Conservation (phyloP, 495 filamentous ascomycete genomes). For the Penicillium antarcticum region DNA sequence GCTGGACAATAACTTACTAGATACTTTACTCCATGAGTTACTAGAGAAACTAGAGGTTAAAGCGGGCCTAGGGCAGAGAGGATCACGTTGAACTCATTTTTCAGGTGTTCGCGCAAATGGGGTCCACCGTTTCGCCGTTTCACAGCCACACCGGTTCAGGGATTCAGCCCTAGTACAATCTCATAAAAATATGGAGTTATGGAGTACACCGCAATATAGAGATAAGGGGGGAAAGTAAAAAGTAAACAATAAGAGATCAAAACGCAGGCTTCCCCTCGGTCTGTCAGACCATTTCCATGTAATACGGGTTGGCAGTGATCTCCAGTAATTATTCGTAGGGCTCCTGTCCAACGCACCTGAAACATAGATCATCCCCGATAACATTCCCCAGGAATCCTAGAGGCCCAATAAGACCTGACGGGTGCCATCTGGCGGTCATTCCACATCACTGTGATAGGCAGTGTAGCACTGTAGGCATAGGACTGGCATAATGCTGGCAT, state of each 20-base stretch:
- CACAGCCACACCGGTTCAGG: background rate
- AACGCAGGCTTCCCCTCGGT: slow-evolving; percentile 29
- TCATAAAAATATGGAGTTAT: too few relatives aligned
- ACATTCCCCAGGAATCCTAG: slow-evolving; percentile 25
- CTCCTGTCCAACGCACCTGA: slow-evolving; percentile 20
- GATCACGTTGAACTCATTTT: too few relatives aligned
- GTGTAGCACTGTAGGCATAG: background rate
- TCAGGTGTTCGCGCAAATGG: too few relatives aligned
- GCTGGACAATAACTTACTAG: too few relatives aligned
- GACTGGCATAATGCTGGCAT: too few relatives aligned
- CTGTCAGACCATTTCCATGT: slow-evolving; percentile 20
- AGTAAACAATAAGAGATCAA: slow-evolving; percentile 17
- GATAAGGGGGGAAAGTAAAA: background rate
- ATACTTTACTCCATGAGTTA: too few relatives aligned
- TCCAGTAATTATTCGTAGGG: slow-evolving; percentile 1
- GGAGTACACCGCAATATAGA: too few relatives aligned
- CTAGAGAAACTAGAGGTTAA: too few relatives aligned
- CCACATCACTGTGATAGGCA: slow-evolving; percentile 26
- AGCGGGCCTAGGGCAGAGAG: too few relatives aligned
- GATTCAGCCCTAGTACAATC: too few relatives aligned
- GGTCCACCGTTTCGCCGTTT: too few relatives aligned
- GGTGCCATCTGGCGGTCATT: slow-evolving; percentile 22
- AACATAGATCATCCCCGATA: slow-evolving; percentile 29
- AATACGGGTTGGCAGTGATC: slow-evolving; percentile 16
- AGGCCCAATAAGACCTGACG: slow-evolving; percentile 22